A percentile compares a stretch with the other conserved stretches of the same genome.
phyloP scores from a whole-genome alignment of 495 filamentous ascomycete species.

The Podospora didyma region DNA sequence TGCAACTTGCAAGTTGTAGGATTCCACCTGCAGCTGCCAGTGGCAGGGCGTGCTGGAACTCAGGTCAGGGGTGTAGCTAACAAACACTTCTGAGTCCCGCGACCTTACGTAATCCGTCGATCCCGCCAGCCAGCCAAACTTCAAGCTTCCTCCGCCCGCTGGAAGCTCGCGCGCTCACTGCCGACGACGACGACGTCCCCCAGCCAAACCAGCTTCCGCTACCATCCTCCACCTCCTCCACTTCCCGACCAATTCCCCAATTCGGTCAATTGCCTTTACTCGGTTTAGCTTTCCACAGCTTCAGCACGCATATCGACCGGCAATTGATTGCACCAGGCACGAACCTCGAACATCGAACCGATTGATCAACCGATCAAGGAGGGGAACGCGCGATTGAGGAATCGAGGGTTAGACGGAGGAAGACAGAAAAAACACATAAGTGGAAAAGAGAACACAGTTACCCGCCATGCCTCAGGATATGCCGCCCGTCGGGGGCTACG shows the following conservation, averaged over 20 bases:
- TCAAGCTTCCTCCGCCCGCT: neutral
- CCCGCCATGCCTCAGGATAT: conserved; percentile 78
- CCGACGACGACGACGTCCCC: neutral
- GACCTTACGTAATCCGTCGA: neutral
- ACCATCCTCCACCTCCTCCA: neutral
- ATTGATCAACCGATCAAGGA: neutral
- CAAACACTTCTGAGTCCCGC: no score
- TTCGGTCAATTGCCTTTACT: neutral
- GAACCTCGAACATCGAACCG: no score
- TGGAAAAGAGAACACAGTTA: conserved; percentile 4
- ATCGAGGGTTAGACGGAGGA: neutral
- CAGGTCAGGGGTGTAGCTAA: no score
- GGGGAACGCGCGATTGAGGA: neutral
- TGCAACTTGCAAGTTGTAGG: no score
- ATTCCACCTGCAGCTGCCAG: no score
- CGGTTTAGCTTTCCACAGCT: neutral
- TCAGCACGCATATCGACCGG: neutral
- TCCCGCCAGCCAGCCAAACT: neutral
- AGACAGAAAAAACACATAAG: neutral
- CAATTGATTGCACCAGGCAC: no score
- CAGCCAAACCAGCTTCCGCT: neutral
- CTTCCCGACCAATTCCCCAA: neutral
- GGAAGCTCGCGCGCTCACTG: neutral
- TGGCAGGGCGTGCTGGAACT: no score
- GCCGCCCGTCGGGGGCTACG: conserved; percentile 91